Evolutionary conservation across 2,329 filamentous ascomycete genomes (phyloP).

Genomic region (Exophiala oligosperma): DNA sequence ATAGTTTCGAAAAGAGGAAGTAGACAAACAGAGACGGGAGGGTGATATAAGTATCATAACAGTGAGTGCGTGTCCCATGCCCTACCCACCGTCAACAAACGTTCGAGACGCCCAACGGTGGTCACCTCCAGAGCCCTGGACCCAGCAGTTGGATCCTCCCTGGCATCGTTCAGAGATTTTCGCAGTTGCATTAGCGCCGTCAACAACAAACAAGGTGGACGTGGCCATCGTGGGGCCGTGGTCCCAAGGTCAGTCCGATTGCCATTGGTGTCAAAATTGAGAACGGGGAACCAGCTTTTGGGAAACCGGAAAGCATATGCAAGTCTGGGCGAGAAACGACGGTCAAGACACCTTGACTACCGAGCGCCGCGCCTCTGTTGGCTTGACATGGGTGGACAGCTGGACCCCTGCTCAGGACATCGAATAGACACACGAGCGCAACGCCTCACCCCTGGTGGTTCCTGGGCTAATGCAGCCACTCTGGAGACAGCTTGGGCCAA

Average conservation of each 20-base stretch:
- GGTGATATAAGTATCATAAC: constrained; percentile 22
- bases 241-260: constrained; percentile 2
- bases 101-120: constrained; percentile 12
- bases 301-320: constrained; percentile 7
- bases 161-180: constrained; percentile 26
- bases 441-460: constrained; percentile 12
- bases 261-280: constrained; percentile 9
- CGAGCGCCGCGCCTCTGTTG: neutral
- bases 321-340: constrained; percentile 8
- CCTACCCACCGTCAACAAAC: constrained; percentile 16
- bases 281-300: constrained; percentile 6
- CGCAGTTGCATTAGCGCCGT: constrained; percentile 20
- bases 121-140: constrained; percentile 13
- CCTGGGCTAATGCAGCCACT: constrained; percentile 26
- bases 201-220: constrained; percentile 17
- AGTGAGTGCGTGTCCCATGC: neutral
- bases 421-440: constrained; percentile 29
- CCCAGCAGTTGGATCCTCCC: constrained; percentile 8
- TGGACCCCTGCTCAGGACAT: constrained; percentile 6
- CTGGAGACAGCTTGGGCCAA: constrained; percentile 9
- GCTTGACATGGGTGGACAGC: constrained; percentile 8
- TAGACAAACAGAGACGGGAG: constrained; percentile 19
- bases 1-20: constrained; percentile 23
- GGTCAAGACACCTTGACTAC: constrained; percentile 21
- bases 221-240: constrained; percentile 5